Conservation (phyloP, 805 yeast species). For the Barnettozyma vustinii region DNA sequence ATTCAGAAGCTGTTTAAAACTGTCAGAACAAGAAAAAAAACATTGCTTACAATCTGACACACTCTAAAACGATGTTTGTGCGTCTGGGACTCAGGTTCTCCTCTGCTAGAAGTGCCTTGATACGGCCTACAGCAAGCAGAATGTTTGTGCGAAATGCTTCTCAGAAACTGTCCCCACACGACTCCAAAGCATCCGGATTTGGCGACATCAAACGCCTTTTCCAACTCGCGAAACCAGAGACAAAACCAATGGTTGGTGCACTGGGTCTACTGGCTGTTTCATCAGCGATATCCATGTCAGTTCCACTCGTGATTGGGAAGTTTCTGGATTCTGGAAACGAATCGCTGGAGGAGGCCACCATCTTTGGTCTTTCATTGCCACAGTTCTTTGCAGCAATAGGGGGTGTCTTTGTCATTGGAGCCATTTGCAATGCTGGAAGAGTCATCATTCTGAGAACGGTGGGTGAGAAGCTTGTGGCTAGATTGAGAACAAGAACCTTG, state of each 20-base stretch:
- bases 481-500: conserved; percentile 72
- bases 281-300: conserved; percentile 72
- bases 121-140: not conserved
- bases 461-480: conserved; percentile 85
- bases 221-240: conserved; percentile 52
- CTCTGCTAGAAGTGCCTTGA: not conserved
- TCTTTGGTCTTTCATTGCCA: conserved; percentile 56
- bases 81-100: not conserved
- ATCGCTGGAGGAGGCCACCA: conserved; percentile 27
- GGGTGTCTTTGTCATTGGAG: conserved; percentile 64
- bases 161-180: conserved; percentile 26
- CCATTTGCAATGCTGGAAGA: conserved; percentile 76
- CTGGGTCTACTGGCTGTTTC: conserved; percentile 59
- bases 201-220: conserved; percentile 40
- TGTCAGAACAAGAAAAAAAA: no score
- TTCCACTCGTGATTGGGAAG: conserved; percentile 83
- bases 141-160: not conserved
- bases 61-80: not conserved
- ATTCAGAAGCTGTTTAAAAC: no score
- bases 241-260: conserved; percentile 52
- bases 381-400: conserved; percentile 61
- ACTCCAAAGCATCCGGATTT: conserved; percentile 31
- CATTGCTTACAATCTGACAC: not conserved
- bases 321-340: conserved; percentile 54
- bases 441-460: conserved; percentile 67